A percentile compares a stretch with the other conserved stretches of the same genome.
phyloP scores from a whole-genome alignment of 2,329 filamentous ascomycete species.

The Penicillium sp. region DNA sequence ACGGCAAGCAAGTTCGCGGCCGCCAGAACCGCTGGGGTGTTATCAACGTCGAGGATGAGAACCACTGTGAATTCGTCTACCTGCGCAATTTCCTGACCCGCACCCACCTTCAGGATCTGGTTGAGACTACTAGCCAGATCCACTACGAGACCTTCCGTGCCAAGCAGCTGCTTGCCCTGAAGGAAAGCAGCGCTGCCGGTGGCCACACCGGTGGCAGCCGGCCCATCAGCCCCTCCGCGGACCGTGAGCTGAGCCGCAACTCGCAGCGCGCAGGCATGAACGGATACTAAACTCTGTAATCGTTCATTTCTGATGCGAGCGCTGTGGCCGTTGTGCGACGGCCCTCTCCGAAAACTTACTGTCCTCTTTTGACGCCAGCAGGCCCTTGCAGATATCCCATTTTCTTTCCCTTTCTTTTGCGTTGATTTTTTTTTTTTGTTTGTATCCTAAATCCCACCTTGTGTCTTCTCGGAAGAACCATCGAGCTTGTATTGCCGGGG shows the following conservation, averaged over 20 bases:
- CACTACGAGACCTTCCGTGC: slow-evolving; percentile 99
- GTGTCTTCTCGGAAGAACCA: slow-evolving; percentile 13
- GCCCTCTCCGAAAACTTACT: slow-evolving; percentile 25
- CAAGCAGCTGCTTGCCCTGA: slow-evolving; percentile 95
- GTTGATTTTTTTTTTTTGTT: slow-evolving; percentile 19
- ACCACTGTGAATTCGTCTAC: slow-evolving; percentile 99
- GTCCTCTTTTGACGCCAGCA: slow-evolving; percentile 32
- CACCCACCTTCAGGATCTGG: slow-evolving; percentile 96
- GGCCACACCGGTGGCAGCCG: slow-evolving; percentile 67
- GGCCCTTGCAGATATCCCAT: slow-evolving; percentile 41
- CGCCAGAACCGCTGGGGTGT: slow-evolving; percentile 99
- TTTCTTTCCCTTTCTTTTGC: slow-evolving; percentile 32
- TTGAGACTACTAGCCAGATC: slow-evolving; percentile 98
- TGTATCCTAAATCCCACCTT: slow-evolving; percentile 17
- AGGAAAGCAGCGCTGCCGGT: slow-evolving; percentile 91
- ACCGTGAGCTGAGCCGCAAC: slow-evolving; percentile 93
- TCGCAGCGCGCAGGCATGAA: slow-evolving; percentile 99
- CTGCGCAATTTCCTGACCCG: slow-evolving; percentile 97
- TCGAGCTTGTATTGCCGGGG: slow-evolving; percentile 23
- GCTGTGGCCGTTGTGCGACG: slow-evolving; percentile 17
- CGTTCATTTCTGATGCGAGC: slow-evolving; percentile 21
- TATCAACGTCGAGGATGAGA: slow-evolving; percentile 99
- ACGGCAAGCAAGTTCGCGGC: slow-evolving; percentile 93
- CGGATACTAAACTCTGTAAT: slow-evolving; percentile 68
- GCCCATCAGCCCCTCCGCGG: slow-evolving; percentile 92